Conservation (phyloP, 495 filamentous ascomycete species). For the Trichoderma orchidacearum region DNA sequence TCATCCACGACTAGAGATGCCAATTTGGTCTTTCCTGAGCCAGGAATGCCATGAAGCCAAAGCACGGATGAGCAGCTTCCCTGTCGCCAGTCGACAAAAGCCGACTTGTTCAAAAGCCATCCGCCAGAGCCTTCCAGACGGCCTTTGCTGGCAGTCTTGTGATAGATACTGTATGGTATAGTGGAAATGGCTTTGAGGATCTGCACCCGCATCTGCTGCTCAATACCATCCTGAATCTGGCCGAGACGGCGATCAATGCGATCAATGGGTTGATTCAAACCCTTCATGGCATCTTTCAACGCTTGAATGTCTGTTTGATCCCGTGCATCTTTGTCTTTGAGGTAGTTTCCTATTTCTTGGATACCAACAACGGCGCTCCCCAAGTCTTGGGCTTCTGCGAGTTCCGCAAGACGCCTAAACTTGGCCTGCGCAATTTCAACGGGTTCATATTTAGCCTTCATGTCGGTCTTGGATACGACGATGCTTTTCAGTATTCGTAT, state of each 20-base stretch:
- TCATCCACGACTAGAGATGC: conserved; percentile 4
- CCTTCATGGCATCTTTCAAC: not conserved
- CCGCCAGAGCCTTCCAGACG: not conserved
- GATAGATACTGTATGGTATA: not conserved
- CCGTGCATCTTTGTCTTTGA: not conserved
- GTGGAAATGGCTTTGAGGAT: not conserved
- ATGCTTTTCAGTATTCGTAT: not conserved
- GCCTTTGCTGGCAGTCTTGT: conserved; percentile 1
- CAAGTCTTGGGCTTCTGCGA: not conserved
- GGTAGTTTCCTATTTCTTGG: not conserved
- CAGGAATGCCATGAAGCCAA: conserved; percentile 19
- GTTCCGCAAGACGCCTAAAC: not conserved
- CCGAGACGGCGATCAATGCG: not conserved
- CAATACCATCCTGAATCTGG: conserved; percentile 1
- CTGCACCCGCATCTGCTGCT: not conserved
- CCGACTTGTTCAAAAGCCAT: not conserved
- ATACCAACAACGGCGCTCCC: not conserved
- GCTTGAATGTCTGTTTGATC: not conserved
- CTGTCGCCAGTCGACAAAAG: conserved; percentile 11
- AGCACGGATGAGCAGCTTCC: conserved; percentile 16
- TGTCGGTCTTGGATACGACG: not conserved
- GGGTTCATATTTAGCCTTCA: not conserved
- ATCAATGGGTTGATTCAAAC: not conserved
- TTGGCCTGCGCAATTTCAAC: not conserved
- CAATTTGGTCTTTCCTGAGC: conserved; percentile 18